Evolutionary conservation across 2,329 filamentous ascomycete genomes (phyloP).

Genomic region (Uncinocarpus reesii): DNA sequence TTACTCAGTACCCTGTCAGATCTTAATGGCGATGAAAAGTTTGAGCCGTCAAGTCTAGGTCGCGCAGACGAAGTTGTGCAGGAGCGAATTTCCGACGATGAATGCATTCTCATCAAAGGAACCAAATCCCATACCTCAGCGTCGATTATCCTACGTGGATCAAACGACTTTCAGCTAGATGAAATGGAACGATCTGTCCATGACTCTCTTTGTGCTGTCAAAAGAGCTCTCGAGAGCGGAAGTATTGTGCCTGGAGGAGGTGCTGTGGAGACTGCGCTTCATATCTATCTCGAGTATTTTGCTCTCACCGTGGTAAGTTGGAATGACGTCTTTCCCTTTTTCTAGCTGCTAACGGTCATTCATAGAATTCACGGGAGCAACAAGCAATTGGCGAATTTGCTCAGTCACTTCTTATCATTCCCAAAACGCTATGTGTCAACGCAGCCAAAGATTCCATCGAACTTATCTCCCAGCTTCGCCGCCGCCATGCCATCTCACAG

Average conservation of each 20-base stretch:
- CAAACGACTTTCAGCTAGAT: slow-evolving; percentile 93
- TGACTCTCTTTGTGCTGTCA: slow-evolving; percentile 92
- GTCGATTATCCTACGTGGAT: slow-evolving; percentile 87
- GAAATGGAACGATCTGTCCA: slow-evolving; percentile 99
- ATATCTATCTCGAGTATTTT: slow-evolving; percentile 98
- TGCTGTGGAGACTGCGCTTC: slow-evolving; percentile 94
- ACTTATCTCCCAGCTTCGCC: slow-evolving; percentile 88
- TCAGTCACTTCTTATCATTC: slow-evolving; percentile 83
- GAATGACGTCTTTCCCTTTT: not conserved
- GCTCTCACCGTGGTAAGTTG: slow-evolving; percentile 74
- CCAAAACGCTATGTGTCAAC: slow-evolving; percentile 93
- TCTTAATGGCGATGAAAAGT: slow-evolving; percentile 93
- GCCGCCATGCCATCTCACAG: slow-evolving; percentile 86
- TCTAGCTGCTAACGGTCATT: not conserved
- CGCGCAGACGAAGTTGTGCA: slow-evolving; percentile 93
- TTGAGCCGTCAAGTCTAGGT: slow-evolving; percentile 80
- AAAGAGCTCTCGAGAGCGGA: slow-evolving; percentile 91
- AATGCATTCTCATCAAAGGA: slow-evolving; percentile 93
- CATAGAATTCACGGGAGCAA: slow-evolving; percentile 77
- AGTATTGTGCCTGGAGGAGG: slow-evolving; percentile 94
- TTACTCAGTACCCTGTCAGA: slow-evolving; percentile 89
- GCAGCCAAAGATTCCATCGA: slow-evolving; percentile 94
- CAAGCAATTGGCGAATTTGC: slow-evolving; percentile 97
- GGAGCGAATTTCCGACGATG: slow-evolving; percentile 96
- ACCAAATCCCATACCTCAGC: slow-evolving; percentile 90